Conservation (phyloP, 2,329 filamentous ascomycete species). For the Cladosporium velox region DNA sequence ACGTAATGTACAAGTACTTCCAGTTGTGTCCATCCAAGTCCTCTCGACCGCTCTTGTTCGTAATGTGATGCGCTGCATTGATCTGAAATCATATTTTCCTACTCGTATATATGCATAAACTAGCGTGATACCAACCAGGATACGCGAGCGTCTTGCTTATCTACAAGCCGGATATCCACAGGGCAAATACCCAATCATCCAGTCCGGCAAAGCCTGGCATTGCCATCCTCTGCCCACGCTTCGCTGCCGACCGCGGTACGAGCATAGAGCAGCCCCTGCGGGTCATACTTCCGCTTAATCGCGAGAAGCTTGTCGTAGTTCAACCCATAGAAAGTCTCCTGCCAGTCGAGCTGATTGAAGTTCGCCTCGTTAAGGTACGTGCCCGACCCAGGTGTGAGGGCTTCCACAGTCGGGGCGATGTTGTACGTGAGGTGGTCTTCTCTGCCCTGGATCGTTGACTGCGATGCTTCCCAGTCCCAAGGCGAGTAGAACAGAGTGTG, state of each 20-base stretch:
- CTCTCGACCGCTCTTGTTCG: too few relatives aligned
- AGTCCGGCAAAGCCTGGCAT: slow-evolving; percentile 19
- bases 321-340: slow-evolving; percentile 22
- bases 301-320: slow-evolving; percentile 19
- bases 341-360: slow-evolving; percentile 17
- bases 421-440: slow-evolving; percentile 14
- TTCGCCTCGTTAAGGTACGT: slow-evolving; percentile 44
- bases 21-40: too few relatives aligned
- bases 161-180: too few relatives aligned
- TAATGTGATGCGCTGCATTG: too few relatives aligned
- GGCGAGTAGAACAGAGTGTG: slow-evolving; percentile 11
- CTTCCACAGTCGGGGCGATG: slow-evolving; percentile 36
- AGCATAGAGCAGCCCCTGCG: slow-evolving; percentile 21
- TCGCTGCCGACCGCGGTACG: slow-evolving; percentile 21
- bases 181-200: neutral
- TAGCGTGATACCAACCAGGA: too few relatives aligned
- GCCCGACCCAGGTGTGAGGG: slow-evolving; percentile 40
- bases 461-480: neutral
- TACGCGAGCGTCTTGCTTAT: too few relatives aligned
- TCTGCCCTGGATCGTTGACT: neutral
- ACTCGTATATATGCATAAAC: too few relatives aligned
- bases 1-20: too few relatives aligned
- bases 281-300: slow-evolving; percentile 26
- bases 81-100: too few relatives aligned
- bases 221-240: slow-evolving; percentile 5